Base-by-base conservation (phyloP, 2,329 filamentous ascomycete genomes). In the Pezicula radicicola region DNA sequence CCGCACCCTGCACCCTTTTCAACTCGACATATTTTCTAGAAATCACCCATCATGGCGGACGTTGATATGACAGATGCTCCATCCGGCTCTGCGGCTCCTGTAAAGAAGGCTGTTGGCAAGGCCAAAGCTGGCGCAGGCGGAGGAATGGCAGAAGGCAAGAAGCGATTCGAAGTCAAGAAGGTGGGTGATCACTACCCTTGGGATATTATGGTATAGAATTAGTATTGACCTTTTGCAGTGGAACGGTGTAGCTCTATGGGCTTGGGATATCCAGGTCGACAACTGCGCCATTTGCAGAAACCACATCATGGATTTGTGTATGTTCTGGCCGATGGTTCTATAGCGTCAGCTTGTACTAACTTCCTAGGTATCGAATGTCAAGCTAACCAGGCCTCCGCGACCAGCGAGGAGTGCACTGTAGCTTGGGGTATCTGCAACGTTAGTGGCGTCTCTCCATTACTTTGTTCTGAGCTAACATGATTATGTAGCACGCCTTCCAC, bases 351-450 rank as follows among this genome's bases (percentile, higher is more conserved):
- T 3, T 33, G 9, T 41, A 44, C 57, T 61, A 54, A 60, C 40
- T 40, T 42, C 28, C 21, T 54, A 93, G 89, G 89, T 72, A 99
- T 99, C 64, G 94, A 99, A 70, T 99, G 94, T 69, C 94, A 99
- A 76, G 94, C 94, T 52, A 99, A 99, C 71, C 94, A 99, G 74
- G 92, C 93, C 36, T 97, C 92, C 15, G 92, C 93, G 41, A 97
- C 94, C 1, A 97, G 89, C 59, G 94, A 99, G 67, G 94, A 99
- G 72, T 99, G 94, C 71, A 99, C 94, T 35, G 94, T 99, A 21
- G 94, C 94, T 25, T 99, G 94, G 94, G 94, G 94, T 50, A 97
- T 97, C 57, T 99, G 94, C 80, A 99, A 99, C 68, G 94, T 97
- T 75, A 73, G 89, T 79, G 48, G 25, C 45, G 9, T 30, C 16